Evolutionary conservation across 495 filamentous ascomycete species (phyloP).

Genomic region (Xanthoparmelia taractica): DNA sequence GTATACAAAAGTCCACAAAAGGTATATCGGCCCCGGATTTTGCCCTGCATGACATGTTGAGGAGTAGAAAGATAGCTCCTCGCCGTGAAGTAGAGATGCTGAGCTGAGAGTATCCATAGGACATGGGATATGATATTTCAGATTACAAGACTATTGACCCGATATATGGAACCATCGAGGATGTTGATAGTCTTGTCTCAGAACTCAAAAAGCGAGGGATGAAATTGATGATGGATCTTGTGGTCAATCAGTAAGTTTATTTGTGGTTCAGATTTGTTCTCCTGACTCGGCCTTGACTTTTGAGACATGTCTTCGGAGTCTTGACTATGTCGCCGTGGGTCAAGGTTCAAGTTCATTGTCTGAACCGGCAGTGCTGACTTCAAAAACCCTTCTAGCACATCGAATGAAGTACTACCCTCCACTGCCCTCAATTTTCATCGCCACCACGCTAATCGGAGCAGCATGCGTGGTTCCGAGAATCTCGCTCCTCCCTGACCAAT

Average conservation of each 20-base stretch:
- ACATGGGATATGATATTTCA: constrained; percentile 52
- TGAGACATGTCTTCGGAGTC: neutral
- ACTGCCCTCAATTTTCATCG: neutral
- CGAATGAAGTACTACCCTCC: constrained; percentile 31
- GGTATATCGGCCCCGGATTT: neutral
- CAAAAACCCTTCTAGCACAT: constrained; percentile 31
- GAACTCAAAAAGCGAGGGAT: constrained; percentile 45
- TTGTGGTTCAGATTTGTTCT: neutral
- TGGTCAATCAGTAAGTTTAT: constrained; percentile 43
- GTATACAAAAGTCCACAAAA: constrained; percentile 26
- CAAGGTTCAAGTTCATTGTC: neutral
- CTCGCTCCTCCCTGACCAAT: constrained; percentile 38
- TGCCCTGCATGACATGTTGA: neutral
- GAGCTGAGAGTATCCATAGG: constrained; percentile 11
- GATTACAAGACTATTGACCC: constrained; percentile 50
- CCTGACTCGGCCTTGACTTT: neutral
- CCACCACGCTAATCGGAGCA: constrained; percentile 21
- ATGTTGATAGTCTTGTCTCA: constrained; percentile 46
- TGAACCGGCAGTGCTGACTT: neutral
- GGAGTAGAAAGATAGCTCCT: neutral
- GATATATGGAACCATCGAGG: constrained; percentile 47
- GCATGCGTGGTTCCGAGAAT: constrained; percentile 52
- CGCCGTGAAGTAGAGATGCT: neutral
- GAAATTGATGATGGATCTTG: constrained; percentile 49
- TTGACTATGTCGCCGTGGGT: neutral